Evolutionary conservation across 2,329 filamentous ascomycete species (phyloP).

Genomic region (Pyricularia grisea): DNA sequence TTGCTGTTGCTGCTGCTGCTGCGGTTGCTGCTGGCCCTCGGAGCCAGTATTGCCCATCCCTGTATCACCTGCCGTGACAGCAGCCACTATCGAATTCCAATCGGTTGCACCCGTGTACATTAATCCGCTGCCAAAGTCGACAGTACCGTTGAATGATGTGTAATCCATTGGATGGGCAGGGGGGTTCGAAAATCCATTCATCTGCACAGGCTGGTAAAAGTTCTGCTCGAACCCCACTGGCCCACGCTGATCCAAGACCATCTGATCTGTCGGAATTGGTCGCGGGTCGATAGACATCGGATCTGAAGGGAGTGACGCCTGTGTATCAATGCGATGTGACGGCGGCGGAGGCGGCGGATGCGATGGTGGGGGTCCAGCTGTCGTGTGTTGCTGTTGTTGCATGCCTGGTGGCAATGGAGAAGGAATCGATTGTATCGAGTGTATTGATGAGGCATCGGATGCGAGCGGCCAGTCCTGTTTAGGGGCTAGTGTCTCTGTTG

Average conservation of each 20-base stretch:
- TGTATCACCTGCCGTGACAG: background rate
- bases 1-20: background rate
- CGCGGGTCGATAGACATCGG: background rate
- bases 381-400: background rate
- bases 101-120: constrained; percentile 1
- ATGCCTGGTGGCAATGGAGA: background rate
- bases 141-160: background rate
- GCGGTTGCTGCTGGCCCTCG: background rate
- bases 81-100: background rate
- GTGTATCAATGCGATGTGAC: background rate
- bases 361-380: background rate
- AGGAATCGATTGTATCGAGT: background rate
- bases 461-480: background rate
- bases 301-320: background rate
- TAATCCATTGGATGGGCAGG: constrained; percentile 1
- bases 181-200: background rate
- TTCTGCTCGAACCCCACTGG: background rate
- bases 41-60: background rate
- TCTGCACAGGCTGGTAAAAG: constrained; percentile 1
- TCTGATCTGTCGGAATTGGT: background rate
- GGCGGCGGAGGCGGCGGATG: background rate
- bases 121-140: background rate
- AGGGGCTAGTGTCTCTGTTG: background rate
- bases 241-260: background rate
- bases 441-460: background rate